These are phyloP conservation scores for Lactarius hatsudake DNA, from an alignment of 768 basidiomycete genomes.

Conservation along the genomic window DNA sequence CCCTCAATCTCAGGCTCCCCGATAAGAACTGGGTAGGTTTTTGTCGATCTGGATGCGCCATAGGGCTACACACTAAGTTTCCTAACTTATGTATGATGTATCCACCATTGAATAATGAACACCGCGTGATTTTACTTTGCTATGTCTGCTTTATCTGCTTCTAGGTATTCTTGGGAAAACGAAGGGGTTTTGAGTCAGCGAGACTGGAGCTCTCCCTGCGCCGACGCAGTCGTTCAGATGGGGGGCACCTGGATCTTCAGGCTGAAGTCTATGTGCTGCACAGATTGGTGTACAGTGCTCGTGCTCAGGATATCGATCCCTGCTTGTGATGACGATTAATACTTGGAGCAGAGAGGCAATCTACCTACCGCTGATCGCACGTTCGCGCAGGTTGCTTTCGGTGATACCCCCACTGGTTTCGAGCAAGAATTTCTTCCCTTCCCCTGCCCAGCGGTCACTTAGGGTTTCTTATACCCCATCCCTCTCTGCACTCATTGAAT, in stretches of 20 bases:
- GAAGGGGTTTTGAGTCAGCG: not conserved
- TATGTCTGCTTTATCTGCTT: no score
- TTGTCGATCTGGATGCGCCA: no score
- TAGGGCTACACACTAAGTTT: no score
- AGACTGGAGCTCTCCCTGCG: not conserved
- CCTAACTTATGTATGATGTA: no score
- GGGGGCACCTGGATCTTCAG: conserved; percentile 87
- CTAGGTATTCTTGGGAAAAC: no score
- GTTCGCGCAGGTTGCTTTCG: conserved; percentile 77
- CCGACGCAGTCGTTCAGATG: not conserved
- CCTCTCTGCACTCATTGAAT: no score
- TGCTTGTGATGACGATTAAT: conserved; percentile 33
- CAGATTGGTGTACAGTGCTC: conserved; percentile 86
- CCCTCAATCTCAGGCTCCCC: no score
- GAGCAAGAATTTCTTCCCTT: conserved; percentile 74
- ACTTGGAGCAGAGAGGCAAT: not conserved
- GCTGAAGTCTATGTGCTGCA: conserved; percentile 94
- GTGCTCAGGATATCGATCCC: conserved; percentile 96
- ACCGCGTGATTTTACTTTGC: no score
- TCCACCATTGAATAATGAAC: no score
- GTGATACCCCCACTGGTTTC: conserved; percentile 97
- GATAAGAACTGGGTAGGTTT: no score
- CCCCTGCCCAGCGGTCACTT: no score
- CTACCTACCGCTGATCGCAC: conserved; percentile 78
- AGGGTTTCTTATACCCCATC: no score